phyloP scores from a whole-genome alignment of 192 early-diverging fungal species.

The Coemansia sp. region DNA sequence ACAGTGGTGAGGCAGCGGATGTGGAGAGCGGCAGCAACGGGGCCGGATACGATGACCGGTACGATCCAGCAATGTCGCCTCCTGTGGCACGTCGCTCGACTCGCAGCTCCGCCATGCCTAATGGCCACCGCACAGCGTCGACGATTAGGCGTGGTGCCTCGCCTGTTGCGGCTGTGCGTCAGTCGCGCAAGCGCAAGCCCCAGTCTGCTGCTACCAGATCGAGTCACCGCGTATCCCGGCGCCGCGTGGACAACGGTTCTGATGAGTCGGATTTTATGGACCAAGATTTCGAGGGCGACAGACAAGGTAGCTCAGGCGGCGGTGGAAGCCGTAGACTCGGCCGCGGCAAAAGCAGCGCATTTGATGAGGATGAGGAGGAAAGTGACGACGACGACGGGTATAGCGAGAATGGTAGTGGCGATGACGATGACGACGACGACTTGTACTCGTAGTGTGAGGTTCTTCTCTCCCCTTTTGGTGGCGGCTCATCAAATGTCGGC shows the following conservation, averaged over 20 bases:
- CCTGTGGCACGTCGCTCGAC: conserved; percentile 7
- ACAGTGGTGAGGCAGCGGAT: not conserved
- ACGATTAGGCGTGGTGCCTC: not conserved
- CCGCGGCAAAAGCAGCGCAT: not conserved
- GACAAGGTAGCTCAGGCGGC: not conserved
- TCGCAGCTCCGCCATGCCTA: not conserved
- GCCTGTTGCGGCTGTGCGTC: not conserved
- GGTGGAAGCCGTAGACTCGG: not conserved
- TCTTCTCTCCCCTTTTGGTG: no score
- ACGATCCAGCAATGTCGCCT: not conserved
- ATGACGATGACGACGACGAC: conserved; percentile 18
- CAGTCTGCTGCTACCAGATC: not conserved
- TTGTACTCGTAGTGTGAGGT: conserved; percentile 1
- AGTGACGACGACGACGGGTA: not conserved
- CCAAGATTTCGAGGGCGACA: not conserved
- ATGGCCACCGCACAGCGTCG: not conserved
- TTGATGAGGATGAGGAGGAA: conserved; percentile 6
- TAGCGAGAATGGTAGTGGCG: not conserved
- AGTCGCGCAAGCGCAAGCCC: conserved; percentile 25
- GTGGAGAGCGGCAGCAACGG: not conserved
- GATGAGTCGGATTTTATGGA: conserved; percentile 6
- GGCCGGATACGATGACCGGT: not conserved
- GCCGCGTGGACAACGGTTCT: not conserved
- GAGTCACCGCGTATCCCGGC: conserved; percentile 6
- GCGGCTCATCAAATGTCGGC: no score